Evolutionary conservation across 1,284 basidiomycete genomes (phyloP).

Genomic region (Takashimella tepidaria): DNA sequence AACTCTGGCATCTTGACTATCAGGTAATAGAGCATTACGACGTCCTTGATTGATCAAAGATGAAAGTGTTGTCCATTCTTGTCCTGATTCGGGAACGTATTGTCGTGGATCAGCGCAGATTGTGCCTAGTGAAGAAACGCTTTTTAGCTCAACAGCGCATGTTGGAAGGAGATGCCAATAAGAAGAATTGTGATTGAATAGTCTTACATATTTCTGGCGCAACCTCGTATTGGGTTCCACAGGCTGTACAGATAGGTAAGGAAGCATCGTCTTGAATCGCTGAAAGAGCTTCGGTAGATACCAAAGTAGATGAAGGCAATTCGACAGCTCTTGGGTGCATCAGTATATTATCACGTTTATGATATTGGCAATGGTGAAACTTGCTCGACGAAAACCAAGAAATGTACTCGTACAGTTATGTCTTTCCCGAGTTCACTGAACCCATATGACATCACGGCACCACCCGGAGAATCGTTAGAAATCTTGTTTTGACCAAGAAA

Average conservation of each 20-base stretch:
- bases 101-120: slow-evolving; percentile 42
- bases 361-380: too few species aligned
- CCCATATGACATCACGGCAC: too few species aligned
- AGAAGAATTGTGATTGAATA: not conserved
- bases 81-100: slow-evolving; percentile 36
- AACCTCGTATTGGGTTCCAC: slow-evolving; percentile 41
- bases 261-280: slow-evolving; percentile 29
- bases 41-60: slow-evolving; percentile 15
- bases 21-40: slow-evolving; percentile 27
- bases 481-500: too few species aligned
- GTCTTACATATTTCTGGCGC: slow-evolving; percentile 24
- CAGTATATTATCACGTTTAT: too few species aligned
- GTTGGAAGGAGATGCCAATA: slow-evolving; percentile 1
- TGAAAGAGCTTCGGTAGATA: slow-evolving; percentile 21
- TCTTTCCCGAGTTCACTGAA: too few species aligned
- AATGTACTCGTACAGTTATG: too few species aligned
- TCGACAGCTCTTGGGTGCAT: not conserved
- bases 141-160: not conserved
- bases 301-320: slow-evolving; percentile 1
- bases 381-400: too few species aligned
- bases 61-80: slow-evolving; percentile 38
- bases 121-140: slow-evolving; percentile 13
- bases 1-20: slow-evolving; percentile 37
- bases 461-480: too few species aligned
- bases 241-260: slow-evolving; percentile 42